Evolutionary conservation across 306 rosid genomes (phyloP).

Genomic region (Glycine soja): DNA sequence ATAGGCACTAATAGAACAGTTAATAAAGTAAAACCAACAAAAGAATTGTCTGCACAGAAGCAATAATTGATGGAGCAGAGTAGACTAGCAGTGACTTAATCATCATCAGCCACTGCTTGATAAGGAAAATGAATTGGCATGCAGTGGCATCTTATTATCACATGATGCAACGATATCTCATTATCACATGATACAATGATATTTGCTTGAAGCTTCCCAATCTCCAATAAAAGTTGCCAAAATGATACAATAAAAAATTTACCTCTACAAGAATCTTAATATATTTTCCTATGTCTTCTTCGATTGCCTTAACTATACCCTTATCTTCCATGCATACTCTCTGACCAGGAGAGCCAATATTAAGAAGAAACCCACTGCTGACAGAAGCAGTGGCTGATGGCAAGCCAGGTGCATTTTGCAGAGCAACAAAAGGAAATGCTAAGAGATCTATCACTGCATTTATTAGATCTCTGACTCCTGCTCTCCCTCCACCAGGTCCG

Average conservation of each 20-base stretch:
- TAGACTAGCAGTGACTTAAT: slow-evolving; percentile 11
- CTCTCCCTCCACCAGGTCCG: slow-evolving; percentile 90
- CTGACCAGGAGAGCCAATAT: slow-evolving; percentile 82
- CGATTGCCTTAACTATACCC: slow-evolving; percentile 79
- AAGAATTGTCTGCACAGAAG: slow-evolving; percentile 15
- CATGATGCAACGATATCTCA: slow-evolving; percentile 1
- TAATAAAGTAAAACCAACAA: slow-evolving; percentile 28
- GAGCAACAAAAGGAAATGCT: slow-evolving; percentile 95
- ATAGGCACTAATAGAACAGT: slow-evolving; percentile 1
- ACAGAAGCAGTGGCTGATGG: slow-evolving; percentile 87
- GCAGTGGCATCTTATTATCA: slow-evolving; percentile 7
- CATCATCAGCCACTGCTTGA: slow-evolving; percentile 34
- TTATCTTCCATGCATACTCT: slow-evolving; percentile 83
- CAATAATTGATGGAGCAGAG: slow-evolving; percentile 21
- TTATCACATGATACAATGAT: slow-evolving; percentile 16
- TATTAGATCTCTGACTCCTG: slow-evolving; percentile 74
- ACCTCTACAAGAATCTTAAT: slow-evolving; percentile 85
- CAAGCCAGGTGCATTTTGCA: slow-evolving; percentile 87
- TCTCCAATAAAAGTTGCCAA: slow-evolving; percentile 15
- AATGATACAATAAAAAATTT: slow-evolving; percentile 40
- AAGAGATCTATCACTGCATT: slow-evolving; percentile 75
- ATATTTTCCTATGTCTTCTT: slow-evolving; percentile 87
- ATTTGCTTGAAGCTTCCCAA: slow-evolving; percentile 18
- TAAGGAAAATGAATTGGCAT: slow-evolving; percentile 27
- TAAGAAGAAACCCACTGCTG: slow-evolving; percentile 86